Base-by-base conservation (phyloP, 2,329 filamentous ascomycete species). In the Fusarium redolens region DNA sequence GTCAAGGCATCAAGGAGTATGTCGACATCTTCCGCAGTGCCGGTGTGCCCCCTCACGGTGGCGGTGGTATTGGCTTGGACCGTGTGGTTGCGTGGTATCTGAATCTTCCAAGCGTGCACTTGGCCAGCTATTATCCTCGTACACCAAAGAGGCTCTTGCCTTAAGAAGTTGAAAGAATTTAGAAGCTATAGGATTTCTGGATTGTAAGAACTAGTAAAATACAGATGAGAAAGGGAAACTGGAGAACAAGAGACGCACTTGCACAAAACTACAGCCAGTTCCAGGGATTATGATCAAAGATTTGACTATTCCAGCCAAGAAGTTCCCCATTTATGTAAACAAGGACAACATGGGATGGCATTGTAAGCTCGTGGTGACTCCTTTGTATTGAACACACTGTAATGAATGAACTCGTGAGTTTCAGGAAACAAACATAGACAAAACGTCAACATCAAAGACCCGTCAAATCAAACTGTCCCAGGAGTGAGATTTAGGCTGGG, bases 1-100 rank as follows among this genome's bases (percentile, higher is more conserved):
- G 87, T 71, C 80, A 84, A 3, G 90, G 92, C n/a, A 93, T 98
- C 86, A 94, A 96, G 79, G 94, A 97, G 76, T 97, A 97, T 80
- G 90, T 97, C 68, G 91, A 93, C 78, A 92, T 92, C 40, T 97
- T 98, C 85, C 82, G 82, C 63, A 90, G 91, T 78, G 96, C 92
- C 80, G 95, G 94, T 74, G 92, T 94, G 28, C 95, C 95, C n/a
- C 93, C 95, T 2, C 95, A 97, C 78, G 95, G 93, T 43, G 95
- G 95, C 73, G 95, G 94, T 77, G 95, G 94, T 81, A 95, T 97
- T 75, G 95, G 95, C 55, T 86, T 98, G 57, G 95, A 98, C 84
- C 91, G 95, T 79, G 92, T 98, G 58, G 91, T 97, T 56, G 88
- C 89, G 10, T 91, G 87, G 86, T 91, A 87, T 78, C 79, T 91